Conservation (phyloP, 2,329 filamentous ascomycete genomes). For the Verticillium dahliae region DNA sequence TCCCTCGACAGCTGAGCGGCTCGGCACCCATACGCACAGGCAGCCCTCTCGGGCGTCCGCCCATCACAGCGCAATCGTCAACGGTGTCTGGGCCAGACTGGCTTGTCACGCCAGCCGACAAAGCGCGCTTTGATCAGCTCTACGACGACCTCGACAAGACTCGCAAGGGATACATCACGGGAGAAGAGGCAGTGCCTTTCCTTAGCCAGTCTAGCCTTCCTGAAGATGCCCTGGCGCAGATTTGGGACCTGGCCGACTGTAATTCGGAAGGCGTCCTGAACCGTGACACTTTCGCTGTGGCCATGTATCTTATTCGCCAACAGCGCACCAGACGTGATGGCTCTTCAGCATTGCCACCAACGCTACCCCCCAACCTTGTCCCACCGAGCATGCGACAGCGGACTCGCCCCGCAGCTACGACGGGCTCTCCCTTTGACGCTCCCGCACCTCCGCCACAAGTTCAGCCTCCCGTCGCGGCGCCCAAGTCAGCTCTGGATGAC, state of each 20-base stretch:
- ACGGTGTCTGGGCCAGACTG: conserved; percentile 51
- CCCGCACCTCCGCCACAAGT: conserved; percentile 29
- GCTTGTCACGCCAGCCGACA: conserved; percentile 77
- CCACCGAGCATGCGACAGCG: conserved; percentile 78
- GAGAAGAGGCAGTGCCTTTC: conserved; percentile 90
- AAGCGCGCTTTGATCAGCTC: conserved; percentile 78
- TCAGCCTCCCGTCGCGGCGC: conserved; percentile 35
- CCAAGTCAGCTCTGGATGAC: conserved; percentile 85
- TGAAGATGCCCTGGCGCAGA: conserved; percentile 84
- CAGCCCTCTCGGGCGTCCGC: conserved; percentile 49
- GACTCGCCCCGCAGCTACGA: conserved; percentile 32
- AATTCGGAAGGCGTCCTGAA: conserved; percentile 81
- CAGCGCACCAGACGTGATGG: conserved; percentile 66
- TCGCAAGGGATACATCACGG: conserved; percentile 77
- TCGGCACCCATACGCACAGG: conserved; percentile 55
- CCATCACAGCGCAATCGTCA: conserved; percentile 35
- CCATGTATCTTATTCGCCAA: conserved; percentile 93
- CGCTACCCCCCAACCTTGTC: conserved; percentile 74
- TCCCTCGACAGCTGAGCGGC: conserved; percentile 80
- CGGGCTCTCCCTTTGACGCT: conserved; percentile 44
- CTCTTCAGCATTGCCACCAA: conserved; percentile 54
- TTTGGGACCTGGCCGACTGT: conserved; percentile 96
- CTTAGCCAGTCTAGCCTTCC: conserved; percentile 87
- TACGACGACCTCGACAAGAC: conserved; percentile 78
- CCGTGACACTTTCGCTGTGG: conserved; percentile 89